Percentiles rank a stretch among this genome's conserved stretches.
Evolutionary conservation across 1,139 yeast species (phyloP).

Genomic region (Suhomyces ambrosiae): DNA sequence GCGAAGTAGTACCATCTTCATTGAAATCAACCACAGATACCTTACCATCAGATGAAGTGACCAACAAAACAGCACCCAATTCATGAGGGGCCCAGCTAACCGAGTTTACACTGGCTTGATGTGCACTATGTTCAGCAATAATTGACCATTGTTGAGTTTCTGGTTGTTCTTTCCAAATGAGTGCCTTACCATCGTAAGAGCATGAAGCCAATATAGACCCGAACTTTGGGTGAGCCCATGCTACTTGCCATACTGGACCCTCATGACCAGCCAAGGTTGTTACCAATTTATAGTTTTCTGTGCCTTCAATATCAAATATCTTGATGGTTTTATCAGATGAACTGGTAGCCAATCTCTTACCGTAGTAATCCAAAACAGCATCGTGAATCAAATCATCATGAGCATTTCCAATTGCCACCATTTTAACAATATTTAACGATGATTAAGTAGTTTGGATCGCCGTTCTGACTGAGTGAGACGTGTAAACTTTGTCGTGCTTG

Average conservation of each 20-base stretch:
- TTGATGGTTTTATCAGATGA: slow-evolving; percentile 94
- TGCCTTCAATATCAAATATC: slow-evolving; percentile 83
- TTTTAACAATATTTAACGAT: slow-evolving; percentile 17
- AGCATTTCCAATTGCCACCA: slow-evolving; percentile 79
- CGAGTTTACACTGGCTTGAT: slow-evolving; percentile 91
- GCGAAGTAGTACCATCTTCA: slow-evolving; percentile 83
- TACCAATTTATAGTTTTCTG: slow-evolving; percentile 73
- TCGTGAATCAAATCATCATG: slow-evolving; percentile 94
- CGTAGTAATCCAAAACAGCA: slow-evolving; percentile 95
- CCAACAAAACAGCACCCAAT: slow-evolving; percentile 86
- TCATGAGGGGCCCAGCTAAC: slow-evolving; percentile 98
- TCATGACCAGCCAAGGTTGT: slow-evolving; percentile 90
- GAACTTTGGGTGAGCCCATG: slow-evolving; percentile 99
- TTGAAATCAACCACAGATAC: slow-evolving; percentile 89
- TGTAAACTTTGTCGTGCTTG: slow-evolving; percentile 7
- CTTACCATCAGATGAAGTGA: slow-evolving; percentile 92
- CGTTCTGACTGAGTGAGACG: slow-evolving; percentile 7
- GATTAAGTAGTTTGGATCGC: slow-evolving; percentile 2
- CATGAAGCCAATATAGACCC: slow-evolving; percentile 94
- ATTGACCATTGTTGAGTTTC: slow-evolving; percentile 87
- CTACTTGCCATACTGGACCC: slow-evolving; percentile 98
- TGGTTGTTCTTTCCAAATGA: slow-evolving; percentile 85
- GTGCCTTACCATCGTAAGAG: slow-evolving; percentile 91
- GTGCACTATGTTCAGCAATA: slow-evolving; percentile 85
- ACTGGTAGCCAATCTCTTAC: slow-evolving; percentile 92